Conservation (phyloP, 2,329 filamentous ascomycete species). For the Botrytis pseudocinerea region DNA sequence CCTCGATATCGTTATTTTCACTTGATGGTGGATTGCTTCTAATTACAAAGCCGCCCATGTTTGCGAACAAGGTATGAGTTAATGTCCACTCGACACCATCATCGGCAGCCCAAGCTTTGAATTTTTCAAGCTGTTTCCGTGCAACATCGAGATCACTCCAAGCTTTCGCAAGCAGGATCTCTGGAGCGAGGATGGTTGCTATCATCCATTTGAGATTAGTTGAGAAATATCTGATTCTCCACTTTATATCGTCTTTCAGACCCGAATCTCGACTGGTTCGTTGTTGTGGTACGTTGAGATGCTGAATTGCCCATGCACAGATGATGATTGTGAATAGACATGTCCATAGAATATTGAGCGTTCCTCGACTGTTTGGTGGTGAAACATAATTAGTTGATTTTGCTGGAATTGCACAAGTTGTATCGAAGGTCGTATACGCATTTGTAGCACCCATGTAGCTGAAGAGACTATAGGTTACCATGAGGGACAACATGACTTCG, state of each 20-base stretch:
- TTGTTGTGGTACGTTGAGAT: slow-evolving; percentile 33
- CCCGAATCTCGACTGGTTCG: neutral
- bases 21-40: neutral
- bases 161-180: slow-evolving; percentile 25
- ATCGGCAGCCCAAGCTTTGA: slow-evolving; percentile 16
- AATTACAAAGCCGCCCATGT: slow-evolving; percentile 30
- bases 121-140: neutral
- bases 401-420: slow-evolving; percentile 16
- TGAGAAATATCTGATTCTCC: neutral
- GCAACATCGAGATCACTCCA: slow-evolving; percentile 21
- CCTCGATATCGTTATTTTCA: slow-evolving; percentile 1
- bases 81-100: slow-evolving; percentile 27
- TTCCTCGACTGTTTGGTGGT: slow-evolving; percentile 29
- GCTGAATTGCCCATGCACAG: slow-evolving; percentile 30
- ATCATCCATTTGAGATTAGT: slow-evolving; percentile 27
- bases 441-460: neutral
- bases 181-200: slow-evolving; percentile 23
- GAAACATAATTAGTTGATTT: slow-evolving; percentile 19
- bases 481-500: neutral
- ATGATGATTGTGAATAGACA: slow-evolving; percentile 30
- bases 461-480: neutral
- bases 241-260: slow-evolving; percentile 14
- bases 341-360: slow-evolving; percentile 32
- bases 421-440: slow-evolving; percentile 12
- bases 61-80: slow-evolving; percentile 28